These are phyloP conservation scores for Allomyces macrogynus DNA, from an alignment of 192 early-diverging fungal species.

Conservation along the genomic window DNA sequence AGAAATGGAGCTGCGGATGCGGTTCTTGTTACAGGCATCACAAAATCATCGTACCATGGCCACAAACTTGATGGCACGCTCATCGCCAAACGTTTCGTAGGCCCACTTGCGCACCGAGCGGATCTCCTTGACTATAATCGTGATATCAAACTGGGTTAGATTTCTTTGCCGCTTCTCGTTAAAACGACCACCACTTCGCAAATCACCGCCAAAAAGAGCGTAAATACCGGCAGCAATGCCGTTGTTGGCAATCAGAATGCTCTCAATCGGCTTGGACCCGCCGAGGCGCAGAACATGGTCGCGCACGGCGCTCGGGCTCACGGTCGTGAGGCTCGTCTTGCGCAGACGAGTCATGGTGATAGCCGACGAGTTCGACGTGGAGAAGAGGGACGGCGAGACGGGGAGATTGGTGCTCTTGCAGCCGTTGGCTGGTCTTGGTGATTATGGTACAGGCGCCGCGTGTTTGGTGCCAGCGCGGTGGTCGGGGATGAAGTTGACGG, in stretches of 20 bases:
- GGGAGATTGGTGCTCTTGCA: too few species aligned
- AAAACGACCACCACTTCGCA: too few species aligned
- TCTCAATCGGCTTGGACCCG: slow-evolving; percentile 2
- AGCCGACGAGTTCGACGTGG: too few species aligned
- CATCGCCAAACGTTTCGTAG: slow-evolving; percentile 93
- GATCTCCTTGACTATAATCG: slow-evolving; percentile 73
- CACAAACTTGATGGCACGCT: slow-evolving; percentile 84
- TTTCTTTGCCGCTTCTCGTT: too few species aligned
- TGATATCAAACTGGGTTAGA: too few species aligned
- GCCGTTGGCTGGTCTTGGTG: too few species aligned
- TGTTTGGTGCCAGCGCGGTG: background rate
- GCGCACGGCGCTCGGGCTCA: background rate
- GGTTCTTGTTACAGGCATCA: background rate
- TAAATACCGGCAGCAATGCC: slow-evolving; percentile 65
- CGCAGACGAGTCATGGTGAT: slow-evolving; percentile 1
- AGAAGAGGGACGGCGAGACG: background rate
- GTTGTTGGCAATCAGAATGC: slow-evolving; percentile 90
- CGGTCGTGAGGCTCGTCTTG: background rate
- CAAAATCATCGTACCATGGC: slow-evolving; percentile 39
- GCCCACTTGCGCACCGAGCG: slow-evolving; percentile 94
- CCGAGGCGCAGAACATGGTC: background rate
- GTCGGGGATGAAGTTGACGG: background rate
- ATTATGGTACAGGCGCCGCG: too few species aligned
- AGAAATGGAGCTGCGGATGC: background rate
- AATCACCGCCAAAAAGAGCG: background rate